phyloP scores from a whole-genome alignment of 331 rosid genomes.

The Acacia pycnantha region DNA sequence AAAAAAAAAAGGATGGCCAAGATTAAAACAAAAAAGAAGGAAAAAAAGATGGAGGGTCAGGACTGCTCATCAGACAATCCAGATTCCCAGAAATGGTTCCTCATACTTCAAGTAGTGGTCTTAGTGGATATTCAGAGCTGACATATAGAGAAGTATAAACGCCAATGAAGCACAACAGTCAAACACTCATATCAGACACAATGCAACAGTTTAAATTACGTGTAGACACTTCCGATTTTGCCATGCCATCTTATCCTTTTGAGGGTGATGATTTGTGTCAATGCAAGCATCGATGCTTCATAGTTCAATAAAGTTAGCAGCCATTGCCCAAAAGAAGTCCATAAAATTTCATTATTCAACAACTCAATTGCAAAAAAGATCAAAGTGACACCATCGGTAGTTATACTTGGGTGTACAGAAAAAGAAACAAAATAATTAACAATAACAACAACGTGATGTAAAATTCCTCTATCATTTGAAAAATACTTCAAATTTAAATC shows the following conservation, averaged over 20 bases:
- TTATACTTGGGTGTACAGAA: background rate
- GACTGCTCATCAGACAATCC: background rate
- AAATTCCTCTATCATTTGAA: background rate
- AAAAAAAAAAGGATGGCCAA: background rate
- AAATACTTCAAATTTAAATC: background rate
- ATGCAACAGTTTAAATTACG: background rate
- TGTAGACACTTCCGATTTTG: background rate
- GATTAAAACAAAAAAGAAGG: background rate
- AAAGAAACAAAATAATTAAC: background rate
- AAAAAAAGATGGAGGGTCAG: background rate
- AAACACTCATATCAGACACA: background rate
- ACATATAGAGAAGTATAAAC: background rate
- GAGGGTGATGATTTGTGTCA: background rate
- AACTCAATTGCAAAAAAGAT: background rate
- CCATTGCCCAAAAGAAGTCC: background rate
- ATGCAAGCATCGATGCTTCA: background rate
- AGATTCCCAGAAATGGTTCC: background rate
- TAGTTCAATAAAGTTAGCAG: background rate
- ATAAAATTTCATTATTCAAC: constrained; percentile 9
- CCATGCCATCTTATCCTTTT: background rate
- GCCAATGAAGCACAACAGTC: background rate
- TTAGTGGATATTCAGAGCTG: background rate
- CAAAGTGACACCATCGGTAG: background rate
- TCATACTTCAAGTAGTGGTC: background rate
- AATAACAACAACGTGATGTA: background rate